Conservation (phyloP, 2,329 filamentous ascomycete species). For the Emergomyces pasteurianus region DNA sequence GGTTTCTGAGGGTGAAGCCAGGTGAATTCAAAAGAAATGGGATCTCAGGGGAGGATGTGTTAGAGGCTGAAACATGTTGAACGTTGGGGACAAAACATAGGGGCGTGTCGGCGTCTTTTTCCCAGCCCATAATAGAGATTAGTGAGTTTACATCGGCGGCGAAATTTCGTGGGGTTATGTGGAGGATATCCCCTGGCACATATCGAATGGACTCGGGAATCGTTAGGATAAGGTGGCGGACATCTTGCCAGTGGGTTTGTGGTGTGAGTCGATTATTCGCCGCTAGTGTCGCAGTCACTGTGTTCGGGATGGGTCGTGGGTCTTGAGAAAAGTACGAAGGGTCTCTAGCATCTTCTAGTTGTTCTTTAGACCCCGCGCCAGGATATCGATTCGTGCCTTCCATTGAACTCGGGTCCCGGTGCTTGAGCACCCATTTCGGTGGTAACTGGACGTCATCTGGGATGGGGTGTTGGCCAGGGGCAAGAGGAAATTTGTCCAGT, state of each 20-base stretch:
- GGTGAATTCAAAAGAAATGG: conserved; percentile 25
- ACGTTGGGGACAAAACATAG: conserved; percentile 41
- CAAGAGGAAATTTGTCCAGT: conserved; percentile 56
- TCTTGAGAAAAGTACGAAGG: conserved; percentile 16
- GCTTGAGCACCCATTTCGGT: conserved; percentile 54
- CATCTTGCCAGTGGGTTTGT: conserved; percentile 77
- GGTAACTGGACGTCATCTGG: conserved; percentile 62
- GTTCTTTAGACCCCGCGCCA: neutral
- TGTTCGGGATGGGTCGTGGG: conserved; percentile 46
- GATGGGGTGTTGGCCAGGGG: conserved; percentile 55
- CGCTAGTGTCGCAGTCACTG: conserved; percentile 46
- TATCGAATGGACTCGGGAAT: conserved; percentile 37
- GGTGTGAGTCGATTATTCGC: conserved; percentile 67
- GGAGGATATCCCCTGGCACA: conserved; percentile 64
- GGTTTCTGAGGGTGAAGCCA: conserved; percentile 53
- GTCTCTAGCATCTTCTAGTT: conserved; percentile 2
- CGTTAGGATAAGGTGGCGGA: conserved; percentile 61
- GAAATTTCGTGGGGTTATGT: conserved; percentile 81
- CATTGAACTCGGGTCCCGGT: neutral
- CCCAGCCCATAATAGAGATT: conserved; percentile 70
- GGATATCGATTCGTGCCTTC: conserved; percentile 3
- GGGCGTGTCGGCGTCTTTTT: conserved; percentile 54
- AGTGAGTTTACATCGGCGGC: conserved; percentile 66
- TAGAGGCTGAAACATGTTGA: conserved; percentile 14
- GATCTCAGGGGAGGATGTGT: conserved; percentile 20